Base-by-base conservation (phyloP, 495 filamentous ascomycete species). In the Sordaria brevicollis region DNA sequence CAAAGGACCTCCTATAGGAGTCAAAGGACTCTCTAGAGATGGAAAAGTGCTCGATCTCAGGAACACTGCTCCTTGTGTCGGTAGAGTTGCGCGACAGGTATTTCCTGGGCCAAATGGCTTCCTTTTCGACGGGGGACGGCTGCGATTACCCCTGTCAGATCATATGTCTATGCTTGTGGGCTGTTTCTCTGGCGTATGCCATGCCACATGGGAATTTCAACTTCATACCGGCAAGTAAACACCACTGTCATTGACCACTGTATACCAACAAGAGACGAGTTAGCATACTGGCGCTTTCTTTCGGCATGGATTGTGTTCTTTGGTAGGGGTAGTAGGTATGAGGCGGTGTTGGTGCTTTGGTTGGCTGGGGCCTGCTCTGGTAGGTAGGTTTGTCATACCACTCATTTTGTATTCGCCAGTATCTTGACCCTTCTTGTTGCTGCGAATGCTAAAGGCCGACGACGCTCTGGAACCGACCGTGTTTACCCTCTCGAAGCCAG, bases 11-110 rank as follows among this genome's bases (percentile, higher is more conserved):
- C 67, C 95, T 87, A 78, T 99, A 99, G 34, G 94, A 97, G 78
- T 99, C 95, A 79, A 98, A 99, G 9, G 93, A 97, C 81, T 99
- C 95, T 73, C 95, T 89, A 35, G 95, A 97, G 80, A 99, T 99
- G 67, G 91, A 92, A 80, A 99, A 99, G 29, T 92, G 94, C 75
- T 98, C 95, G 76, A 93, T 92, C 70, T 94, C 91, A 74, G 89
- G 85, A 93, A 13, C 82, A 68, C 89, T 85, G 74, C 86, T 88
- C 34, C 86, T 86, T 70, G 90, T 91, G 76, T 90, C 81, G 72
- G 80, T 91, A 8, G 91, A 91, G 1, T 89, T 87, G 72, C 85
- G 86, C 13, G 87, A 87, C 9, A 90, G 88, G 33, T 91, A 88
- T 49, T 89, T 90, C 75, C 85, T 86, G 49, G 89, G 88, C 96